Evolutionary conservation across 202 grass and related monocot genomes (phyloP).

Genomic region (Bolboschoenoplectus hybrid): DNA sequence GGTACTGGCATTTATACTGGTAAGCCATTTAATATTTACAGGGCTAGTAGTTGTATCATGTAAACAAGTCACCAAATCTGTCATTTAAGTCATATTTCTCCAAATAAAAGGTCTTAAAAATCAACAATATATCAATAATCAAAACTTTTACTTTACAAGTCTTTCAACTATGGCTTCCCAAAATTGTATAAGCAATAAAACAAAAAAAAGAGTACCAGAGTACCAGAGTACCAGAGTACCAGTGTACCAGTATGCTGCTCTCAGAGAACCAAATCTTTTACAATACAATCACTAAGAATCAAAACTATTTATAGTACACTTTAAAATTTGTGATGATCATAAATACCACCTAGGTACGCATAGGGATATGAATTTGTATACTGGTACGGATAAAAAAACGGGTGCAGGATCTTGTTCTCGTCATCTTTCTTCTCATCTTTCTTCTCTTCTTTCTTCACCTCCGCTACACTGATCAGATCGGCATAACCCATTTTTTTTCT

Average conservation of each 20-base stretch:
- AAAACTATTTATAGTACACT: background rate
- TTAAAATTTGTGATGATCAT: background rate
- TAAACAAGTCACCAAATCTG: background rate
- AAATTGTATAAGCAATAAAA: background rate
- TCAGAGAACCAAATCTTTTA: background rate
- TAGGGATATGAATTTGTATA: background rate
- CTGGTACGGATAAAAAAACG: background rate
- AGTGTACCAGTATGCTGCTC: background rate
- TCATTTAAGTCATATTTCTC: background rate
- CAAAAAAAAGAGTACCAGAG: background rate
- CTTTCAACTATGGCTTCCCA: background rate
- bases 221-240: background rate
- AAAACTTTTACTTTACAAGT: background rate
- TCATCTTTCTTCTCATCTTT: background rate
- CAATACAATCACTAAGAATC: background rate
- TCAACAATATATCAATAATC: background rate
- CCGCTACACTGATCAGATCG: slow-evolving; percentile 30
- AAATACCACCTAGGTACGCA: too few relatives aligned
- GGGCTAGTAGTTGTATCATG: background rate
- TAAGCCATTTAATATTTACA: background rate
- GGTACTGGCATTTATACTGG: background rate
- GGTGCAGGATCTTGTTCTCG: background rate
- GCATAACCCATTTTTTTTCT: slow-evolving; percentile 45
- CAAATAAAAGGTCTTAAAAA: background rate
- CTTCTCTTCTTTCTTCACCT: slow-evolving; percentile 29